Evolutionary conservation across 2,329 filamentous ascomycete genomes (phyloP).

Genomic region (Verticillium tricorpus): DNA sequence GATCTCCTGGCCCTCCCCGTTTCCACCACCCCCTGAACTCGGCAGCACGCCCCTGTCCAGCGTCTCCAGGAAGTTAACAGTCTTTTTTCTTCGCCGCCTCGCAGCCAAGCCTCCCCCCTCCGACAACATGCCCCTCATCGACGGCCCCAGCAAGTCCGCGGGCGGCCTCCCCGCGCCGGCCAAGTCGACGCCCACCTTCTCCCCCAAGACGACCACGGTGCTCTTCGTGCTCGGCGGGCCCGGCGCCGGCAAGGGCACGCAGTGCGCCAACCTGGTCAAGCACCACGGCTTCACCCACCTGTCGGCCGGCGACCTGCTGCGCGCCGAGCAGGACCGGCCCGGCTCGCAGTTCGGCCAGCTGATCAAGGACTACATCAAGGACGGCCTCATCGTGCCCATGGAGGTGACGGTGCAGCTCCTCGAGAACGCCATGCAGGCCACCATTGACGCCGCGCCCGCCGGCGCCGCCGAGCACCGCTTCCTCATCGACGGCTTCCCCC

Average conservation of each 20-base stretch:
- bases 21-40: not conserved
- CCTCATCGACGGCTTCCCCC: slow-evolving; percentile 78
- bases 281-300: slow-evolving; percentile 92
- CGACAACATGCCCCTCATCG: slow-evolving; percentile 32
- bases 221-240: slow-evolving; percentile 95
- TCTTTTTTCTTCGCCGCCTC: not conserved
- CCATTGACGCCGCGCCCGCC: slow-evolving; percentile 43
- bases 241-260: slow-evolving; percentile 93
- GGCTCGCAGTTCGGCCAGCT: slow-evolving; percentile 87
- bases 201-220: slow-evolving; percentile 74
- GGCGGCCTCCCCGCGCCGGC: slow-evolving; percentile 41
- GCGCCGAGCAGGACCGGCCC: slow-evolving; percentile 84
- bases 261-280: slow-evolving; percentile 81
- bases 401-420: slow-evolving; percentile 92
- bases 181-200: slow-evolving; percentile 66
- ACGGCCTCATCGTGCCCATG: slow-evolving; percentile 97
- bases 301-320: slow-evolving; percentile 86
- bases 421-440: slow-evolving; percentile 83
- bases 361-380: slow-evolving; percentile 89
- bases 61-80: slow-evolving; percentile 1
- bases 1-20: not conserved
- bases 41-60: not conserved
- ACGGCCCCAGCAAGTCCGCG: slow-evolving; percentile 29
- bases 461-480: slow-evolving; percentile 55
- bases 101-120: slow-evolving; percentile 10